Conservation (phyloP, 108 stramenopile species). For the Mediolabrus comicus region DNA sequence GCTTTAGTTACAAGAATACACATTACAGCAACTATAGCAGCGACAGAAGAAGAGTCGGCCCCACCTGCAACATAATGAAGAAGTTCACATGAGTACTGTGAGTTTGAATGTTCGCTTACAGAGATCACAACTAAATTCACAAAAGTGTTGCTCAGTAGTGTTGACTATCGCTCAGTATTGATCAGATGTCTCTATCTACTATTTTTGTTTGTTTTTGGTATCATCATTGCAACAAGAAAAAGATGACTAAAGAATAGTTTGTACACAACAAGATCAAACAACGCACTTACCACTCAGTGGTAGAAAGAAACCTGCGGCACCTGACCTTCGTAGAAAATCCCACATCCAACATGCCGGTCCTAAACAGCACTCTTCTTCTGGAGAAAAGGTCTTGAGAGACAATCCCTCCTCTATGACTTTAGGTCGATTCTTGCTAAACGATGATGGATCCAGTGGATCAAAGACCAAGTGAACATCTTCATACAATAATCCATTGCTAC, state of each 20-base stretch:
- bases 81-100: no score
- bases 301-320: conserved; percentile 93
- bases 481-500: conserved; percentile 11
- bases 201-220: conserved; percentile 26
- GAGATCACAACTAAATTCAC: no score
- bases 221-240: conserved; percentile 37
- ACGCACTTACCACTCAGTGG: conserved; percentile 77
- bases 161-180: conserved; percentile 36
- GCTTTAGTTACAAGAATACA: conserved; percentile 85
- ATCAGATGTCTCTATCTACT: conserved; percentile 55
- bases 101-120: no score
- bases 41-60: conserved; percentile 93
- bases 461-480: conserved; percentile 29
- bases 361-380: conserved; percentile 96
- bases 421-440: conserved; percentile 9
- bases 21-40: conserved; percentile 97
- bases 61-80: conserved; percentile 81
- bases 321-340: conserved; percentile 95
- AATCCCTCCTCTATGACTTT: conserved; percentile 15
- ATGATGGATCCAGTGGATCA: conserved; percentile 4
- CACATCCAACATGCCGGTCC: conserved; percentile 99
- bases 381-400: conserved; percentile 47
- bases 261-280: not conserved
- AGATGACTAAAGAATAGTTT: not conserved
- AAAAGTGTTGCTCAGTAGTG: conserved; percentile 38